Conservation (phyloP, 768 basidiomycete genomes). For the Suillus subalutaceus region DNA sequence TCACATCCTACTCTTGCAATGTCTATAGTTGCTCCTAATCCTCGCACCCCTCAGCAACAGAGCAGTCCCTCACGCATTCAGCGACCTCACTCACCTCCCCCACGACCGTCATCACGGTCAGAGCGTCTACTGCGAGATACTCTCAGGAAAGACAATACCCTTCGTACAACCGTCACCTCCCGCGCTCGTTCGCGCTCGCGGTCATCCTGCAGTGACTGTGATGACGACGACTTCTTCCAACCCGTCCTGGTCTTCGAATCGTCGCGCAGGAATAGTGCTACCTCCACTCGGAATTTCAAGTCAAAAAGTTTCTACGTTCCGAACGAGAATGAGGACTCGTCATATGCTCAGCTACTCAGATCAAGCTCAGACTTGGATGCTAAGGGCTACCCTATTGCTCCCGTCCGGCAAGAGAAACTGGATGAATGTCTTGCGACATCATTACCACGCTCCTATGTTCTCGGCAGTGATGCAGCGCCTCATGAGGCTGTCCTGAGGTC, state of each 20-base stretch:
- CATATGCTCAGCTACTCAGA: constrained; percentile 27
- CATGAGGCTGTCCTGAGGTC: constrained; percentile 58
- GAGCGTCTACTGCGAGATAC: constrained; percentile 60
- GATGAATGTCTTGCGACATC: constrained; percentile 22
- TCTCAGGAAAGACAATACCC: constrained; percentile 51
- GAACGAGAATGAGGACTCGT: constrained; percentile 31
- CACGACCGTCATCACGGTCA: constrained; percentile 52
- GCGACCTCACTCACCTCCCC: constrained; percentile 24
- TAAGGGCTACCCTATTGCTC: constrained; percentile 18
- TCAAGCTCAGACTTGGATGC: constrained; percentile 29
- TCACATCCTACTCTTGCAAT: constrained; percentile 40
- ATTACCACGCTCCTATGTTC: constrained; percentile 20
- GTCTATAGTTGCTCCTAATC: constrained; percentile 28
- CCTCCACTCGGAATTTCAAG: constrained; percentile 16
- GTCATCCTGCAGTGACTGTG: constrained; percentile 26
- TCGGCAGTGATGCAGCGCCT: constrained; percentile 36
- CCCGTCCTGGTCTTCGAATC: constrained; percentile 30
- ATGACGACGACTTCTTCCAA: constrained; percentile 32
- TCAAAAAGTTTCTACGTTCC: constrained; percentile 35
- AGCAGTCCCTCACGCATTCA: constrained; percentile 11
- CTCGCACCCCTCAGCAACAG: constrained; percentile 18
- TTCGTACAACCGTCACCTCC: constrained; percentile 30
- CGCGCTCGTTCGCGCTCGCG: constrained; percentile 24
- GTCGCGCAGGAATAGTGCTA: constrained; percentile 24
- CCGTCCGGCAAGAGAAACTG: constrained; percentile 22